Conservation (phyloP, 257 asterid species). For the Solanum lignicaule region DNA sequence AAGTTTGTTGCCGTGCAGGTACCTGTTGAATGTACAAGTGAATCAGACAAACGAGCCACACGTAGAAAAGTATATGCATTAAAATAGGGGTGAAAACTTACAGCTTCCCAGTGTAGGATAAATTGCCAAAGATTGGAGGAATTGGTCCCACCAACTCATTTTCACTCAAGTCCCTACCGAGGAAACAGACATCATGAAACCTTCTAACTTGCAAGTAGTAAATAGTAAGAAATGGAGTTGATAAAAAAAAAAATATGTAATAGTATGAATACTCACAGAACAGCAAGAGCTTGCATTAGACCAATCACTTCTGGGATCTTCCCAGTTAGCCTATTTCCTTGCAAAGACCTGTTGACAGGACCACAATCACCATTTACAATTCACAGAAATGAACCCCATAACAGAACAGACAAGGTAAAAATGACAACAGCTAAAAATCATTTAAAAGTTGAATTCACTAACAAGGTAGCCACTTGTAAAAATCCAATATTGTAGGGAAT, state of each 20-base stretch:
- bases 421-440: not conserved
- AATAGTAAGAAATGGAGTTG: not conserved
- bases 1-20: slow-evolving; percentile 96
- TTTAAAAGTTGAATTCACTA: slow-evolving; percentile 17
- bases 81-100: slow-evolving; percentile 19
- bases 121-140: slow-evolving; percentile 80
- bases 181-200: not conserved
- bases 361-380: not conserved
- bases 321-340: slow-evolving; percentile 87
- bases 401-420: not conserved
- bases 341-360: slow-evolving; percentile 55
- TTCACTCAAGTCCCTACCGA: slow-evolving; percentile 87
- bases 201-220: not conserved
- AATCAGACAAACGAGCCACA: not conserved
- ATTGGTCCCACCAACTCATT: slow-evolving; percentile 81
- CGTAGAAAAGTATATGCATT: not conserved
- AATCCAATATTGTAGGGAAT: slow-evolving; percentile 95
- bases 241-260: not conserved
- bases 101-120: slow-evolving; percentile 97
- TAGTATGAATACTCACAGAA: slow-evolving; percentile 46
- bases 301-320: slow-evolving; percentile 94
- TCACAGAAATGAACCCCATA: not conserved
- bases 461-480: slow-evolving; percentile 97
- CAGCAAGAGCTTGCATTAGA: slow-evolving; percentile 99
- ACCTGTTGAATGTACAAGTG: slow-evolving; percentile 25